Evolutionary conservation across 2,329 filamentous ascomycete genomes (phyloP).

Genomic region (Allantophomopsis cytisporea): DNA sequence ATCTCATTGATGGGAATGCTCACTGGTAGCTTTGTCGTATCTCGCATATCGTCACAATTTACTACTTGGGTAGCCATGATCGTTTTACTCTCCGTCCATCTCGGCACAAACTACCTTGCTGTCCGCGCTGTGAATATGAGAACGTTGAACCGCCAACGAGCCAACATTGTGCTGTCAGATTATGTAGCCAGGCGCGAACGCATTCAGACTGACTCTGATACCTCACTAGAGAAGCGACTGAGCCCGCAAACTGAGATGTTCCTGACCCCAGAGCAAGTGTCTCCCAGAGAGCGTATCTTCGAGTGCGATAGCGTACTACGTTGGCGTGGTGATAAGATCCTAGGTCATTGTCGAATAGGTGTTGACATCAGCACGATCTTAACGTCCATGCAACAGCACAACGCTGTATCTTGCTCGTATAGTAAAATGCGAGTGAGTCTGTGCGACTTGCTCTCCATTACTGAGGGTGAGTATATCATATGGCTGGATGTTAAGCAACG

Average conservation of each 20-base stretch:
- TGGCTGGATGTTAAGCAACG: conserved; percentile 32
- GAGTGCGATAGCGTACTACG: conserved; percentile 53
- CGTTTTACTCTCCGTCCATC: conserved; percentile 58
- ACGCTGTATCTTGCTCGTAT: conserved; percentile 5
- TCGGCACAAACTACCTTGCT: conserved; percentile 75
- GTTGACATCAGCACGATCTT: conserved; percentile 22
- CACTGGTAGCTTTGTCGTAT: conserved; percentile 69
- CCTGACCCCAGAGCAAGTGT: conserved; percentile 52
- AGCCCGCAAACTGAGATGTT: conserved; percentile 13
- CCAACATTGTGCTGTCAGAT: conserved; percentile 59
- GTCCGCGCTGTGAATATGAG: conserved; percentile 75
- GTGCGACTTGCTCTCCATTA: conserved; percentile 22
- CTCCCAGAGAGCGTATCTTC: conserved; percentile 42
- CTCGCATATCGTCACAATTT: conserved; percentile 52
- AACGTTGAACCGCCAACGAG: conserved; percentile 74
- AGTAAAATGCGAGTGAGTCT: conserved; percentile 13
- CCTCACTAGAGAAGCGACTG: conserved; percentile 4
- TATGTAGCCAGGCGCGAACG: conserved; percentile 22
- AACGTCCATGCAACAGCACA: conserved; percentile 3
- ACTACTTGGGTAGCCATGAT: conserved; percentile 67
- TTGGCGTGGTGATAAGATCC: conserved; percentile 25
- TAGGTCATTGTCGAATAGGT: conserved; percentile 43
- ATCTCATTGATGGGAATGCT: conserved; percentile 83
- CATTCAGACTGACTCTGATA: background rate
- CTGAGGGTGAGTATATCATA: conserved; percentile 44